Evolutionary conservation across 2,329 filamentous ascomycete species (phyloP).

Genomic region (Stromatinia cepivora): DNA sequence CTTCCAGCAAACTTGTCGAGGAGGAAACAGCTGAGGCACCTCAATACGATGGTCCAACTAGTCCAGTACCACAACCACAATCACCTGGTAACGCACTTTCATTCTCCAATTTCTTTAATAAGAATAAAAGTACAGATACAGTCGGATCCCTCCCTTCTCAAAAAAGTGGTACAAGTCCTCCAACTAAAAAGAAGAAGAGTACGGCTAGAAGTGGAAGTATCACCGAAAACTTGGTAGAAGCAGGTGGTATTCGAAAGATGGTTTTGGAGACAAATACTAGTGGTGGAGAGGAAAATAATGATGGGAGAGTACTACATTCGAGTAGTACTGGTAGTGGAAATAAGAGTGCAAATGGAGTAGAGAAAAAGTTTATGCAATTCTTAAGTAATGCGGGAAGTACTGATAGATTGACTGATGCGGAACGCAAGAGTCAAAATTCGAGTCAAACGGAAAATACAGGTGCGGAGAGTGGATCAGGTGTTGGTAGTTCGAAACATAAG

Average conservation of each 20-base stretch:
- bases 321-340: slow-evolving; percentile 21
- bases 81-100: not conserved
- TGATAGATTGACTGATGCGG: slow-evolving; percentile 8
- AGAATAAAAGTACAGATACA: slow-evolving; percentile 37
- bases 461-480: not conserved
- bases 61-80: slow-evolving; percentile 7
- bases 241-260: slow-evolving; percentile 73
- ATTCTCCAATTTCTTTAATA: slow-evolving; percentile 12
- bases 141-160: slow-evolving; percentile 36
- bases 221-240: slow-evolving; percentile 74
- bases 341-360: not conserved
- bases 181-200: slow-evolving; percentile 43
- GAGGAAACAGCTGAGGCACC: not conserved
- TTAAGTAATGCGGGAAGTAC: slow-evolving; percentile 6
- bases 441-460: slow-evolving; percentile 12
- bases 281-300: slow-evolving; percentile 3
- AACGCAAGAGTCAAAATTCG: not conserved
- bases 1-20: not conserved
- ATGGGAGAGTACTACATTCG: slow-evolving; percentile 16
- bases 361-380: slow-evolving; percentile 9
- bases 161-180: slow-evolving; percentile 34
- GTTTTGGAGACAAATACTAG: slow-evolving; percentile 64
- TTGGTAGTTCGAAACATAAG: slow-evolving; percentile 1
- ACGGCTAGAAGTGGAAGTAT: slow-evolving; percentile 72
- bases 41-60: slow-evolving; percentile 13